Base-by-base conservation (phyloP, 495 filamentous ascomycete genomes). In the Usnea hakonensis region DNA sequence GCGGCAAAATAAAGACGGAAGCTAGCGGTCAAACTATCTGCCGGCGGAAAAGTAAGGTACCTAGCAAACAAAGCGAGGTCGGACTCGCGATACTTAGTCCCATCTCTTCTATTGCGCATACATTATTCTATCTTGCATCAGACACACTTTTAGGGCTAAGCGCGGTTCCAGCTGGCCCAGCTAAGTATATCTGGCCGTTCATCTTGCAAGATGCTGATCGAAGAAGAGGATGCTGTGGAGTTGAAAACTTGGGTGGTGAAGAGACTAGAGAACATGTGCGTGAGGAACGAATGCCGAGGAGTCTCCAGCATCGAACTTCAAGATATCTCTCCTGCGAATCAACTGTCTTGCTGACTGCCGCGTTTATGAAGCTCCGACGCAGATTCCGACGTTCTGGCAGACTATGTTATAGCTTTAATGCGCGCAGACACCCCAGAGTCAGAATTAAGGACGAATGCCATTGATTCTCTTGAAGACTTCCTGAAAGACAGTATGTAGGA, bases 341-440 rank as follows among this genome's bases (percentile, higher is more conserved):
- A 28, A 30, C 23, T 16, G 17, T 5, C 6, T 14, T 19, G 23
- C 48, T 52, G 28, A 52, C 13, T 52, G 48, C 33, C 26, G 23
- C 54, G 10, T 6, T 57, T 37, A 9, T 65, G 38, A 67, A 96
- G 90, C 60, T 95, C 91, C 17, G 94, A 97, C 73, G 94, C 92
- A 54, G 94, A 98, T 72, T 86, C 90, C 35, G 91, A 96, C 68
- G 90, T 98, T 5, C 87, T 98, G 19, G 92, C 91, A 36, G 94
- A 98, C 70, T 98, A 97, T 70, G 90, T 98, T 0, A 77, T 97
- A 36, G 93, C 93, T n/a, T 83, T 98, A 13, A 78, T 96, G 37
- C 84, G 84, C 60, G 85, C 90, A 58, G 90, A 96, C 67, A 89
- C 88, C 63, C 81, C 85, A 26, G 81, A 83, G n/a, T 82, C 87